Base-by-base conservation (phyloP, 371 early-diverging fungal species). In the Actinomortierella ambigua region DNA sequence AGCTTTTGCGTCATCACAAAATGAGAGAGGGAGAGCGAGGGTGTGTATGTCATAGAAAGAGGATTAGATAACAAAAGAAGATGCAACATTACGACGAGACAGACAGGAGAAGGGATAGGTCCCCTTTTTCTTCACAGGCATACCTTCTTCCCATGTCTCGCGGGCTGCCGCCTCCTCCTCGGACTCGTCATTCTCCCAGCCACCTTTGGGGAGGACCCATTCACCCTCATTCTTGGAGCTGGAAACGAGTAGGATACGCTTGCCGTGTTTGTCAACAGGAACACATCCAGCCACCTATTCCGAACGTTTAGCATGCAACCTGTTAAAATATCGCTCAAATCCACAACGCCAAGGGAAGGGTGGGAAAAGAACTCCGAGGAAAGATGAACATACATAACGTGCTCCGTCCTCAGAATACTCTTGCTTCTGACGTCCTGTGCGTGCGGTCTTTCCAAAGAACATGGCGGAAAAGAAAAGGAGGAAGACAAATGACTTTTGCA, bases 141-240 rank as follows among this genome's bases (percentile, higher is more conserved):
- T 78, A 83, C 87, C 85, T 78, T 87, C 88, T 81, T 87, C 88
- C 57, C 82, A 87, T 1, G 86, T 85, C 58, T 87, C 88, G 17
- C 88, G 77, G 20, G 62, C 70, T 14, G 88, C 88, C 13, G 84
- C 82, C 60, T 85, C 77, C 59, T 82, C 81, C 50, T 77, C 70
- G 27, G 85, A 80, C 64, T 87, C 88, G 52, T 87, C 88, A 50
- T 78, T 85, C 55, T 87, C 88, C 88, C 88, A 87, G 27, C 88
- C 88, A 7, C 88, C 88, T 65, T 87, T 87, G 14, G 88, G 88
- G 75, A 86, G 54, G 13, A 88, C 85, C 86, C 86, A 88, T 5
- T 81, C 83, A 54, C 79, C 71, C 20, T 79, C 68, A 58, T 82
- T 69, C 50, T 84, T 86, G 55, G 81, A 76, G 59, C 87, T 85